Percentiles rank a stretch among this genome's conserved stretches.
These are phyloP conservation scores for Mycena vitilis DNA, from an alignment of 768 basidiomycete species.

Conservation along the genomic window DNA sequence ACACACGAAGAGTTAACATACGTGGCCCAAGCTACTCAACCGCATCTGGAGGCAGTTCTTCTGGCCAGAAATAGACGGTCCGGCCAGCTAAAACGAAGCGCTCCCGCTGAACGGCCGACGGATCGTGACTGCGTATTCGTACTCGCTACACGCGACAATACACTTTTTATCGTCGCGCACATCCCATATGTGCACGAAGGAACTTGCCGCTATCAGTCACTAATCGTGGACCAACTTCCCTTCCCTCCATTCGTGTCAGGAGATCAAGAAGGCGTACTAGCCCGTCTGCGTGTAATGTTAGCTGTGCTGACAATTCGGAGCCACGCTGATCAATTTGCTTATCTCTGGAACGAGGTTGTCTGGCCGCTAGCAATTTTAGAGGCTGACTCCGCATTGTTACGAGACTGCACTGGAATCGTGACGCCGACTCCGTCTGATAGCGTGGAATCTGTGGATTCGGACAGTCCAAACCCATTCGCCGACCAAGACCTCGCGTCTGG, in stretches of 20 bases:
- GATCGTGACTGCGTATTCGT: slow-evolving; percentile 13
- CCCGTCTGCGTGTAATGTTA: slow-evolving; percentile 4
- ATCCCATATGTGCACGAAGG: neutral
- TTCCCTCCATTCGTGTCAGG: slow-evolving; percentile 7
- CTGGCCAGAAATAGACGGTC: neutral
- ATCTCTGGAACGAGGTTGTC: neutral
- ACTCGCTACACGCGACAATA: slow-evolving; percentile 14
- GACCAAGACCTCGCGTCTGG: neutral
- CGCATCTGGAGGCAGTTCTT: slow-evolving; percentile 14
- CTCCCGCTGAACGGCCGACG: neutral
- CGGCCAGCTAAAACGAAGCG: neutral
- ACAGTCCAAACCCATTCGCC: neutral
- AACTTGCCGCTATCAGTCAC: slow-evolving; percentile 8
- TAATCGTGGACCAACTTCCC: slow-evolving; percentile 9
- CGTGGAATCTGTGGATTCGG: neutral
- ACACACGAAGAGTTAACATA: neutral
- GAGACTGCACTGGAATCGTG: slow-evolving; percentile 1
- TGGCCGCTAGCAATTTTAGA: neutral
- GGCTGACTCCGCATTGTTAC: neutral
- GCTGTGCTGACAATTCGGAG: slow-evolving; percentile 10
- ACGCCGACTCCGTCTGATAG: slow-evolving; percentile 3
- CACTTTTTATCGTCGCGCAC: slow-evolving; percentile 16
- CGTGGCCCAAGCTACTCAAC: slow-evolving; percentile 4
- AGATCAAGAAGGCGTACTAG: neutral
- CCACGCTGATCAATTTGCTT: slow-evolving; percentile 1